Percentiles rank a stretch among this genome's conserved stretches.
Evolutionary conservation across 1,284 basidiomycete genomes (phyloP).

Genomic region (Mycena citricolor): DNA sequence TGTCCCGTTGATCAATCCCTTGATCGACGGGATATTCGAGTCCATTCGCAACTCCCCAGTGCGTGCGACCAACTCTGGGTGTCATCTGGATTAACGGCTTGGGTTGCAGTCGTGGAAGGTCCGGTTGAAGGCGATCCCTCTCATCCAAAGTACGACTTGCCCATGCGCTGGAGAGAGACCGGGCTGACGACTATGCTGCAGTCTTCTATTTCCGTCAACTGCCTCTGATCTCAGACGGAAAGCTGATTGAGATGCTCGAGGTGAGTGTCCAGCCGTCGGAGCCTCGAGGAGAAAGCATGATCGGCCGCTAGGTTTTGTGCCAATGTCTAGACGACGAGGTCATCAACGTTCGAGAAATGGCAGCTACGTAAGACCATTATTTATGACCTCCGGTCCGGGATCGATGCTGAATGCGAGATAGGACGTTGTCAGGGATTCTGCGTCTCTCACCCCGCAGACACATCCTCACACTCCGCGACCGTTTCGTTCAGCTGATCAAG

Average conservation of each 20-base stretch:
- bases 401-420: conserved; percentile 27
- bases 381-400: conserved; percentile 6
- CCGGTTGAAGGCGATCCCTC: conserved; percentile 68
- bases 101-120: conserved; percentile 65
- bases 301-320: conserved; percentile 53
- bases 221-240: conserved; percentile 59
- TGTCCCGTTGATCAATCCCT: conserved; percentile 51
- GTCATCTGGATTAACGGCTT: conserved; percentile 3
- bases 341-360: conserved; percentile 76
- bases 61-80: conserved; percentile 25
- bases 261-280: conserved; percentile 31
- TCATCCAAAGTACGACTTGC: conserved; percentile 60
- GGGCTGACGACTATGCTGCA: conserved; percentile 26
- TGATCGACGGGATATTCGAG: conserved; percentile 65
- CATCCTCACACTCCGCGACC: conserved; percentile 62
- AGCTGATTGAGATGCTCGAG: conserved; percentile 68
- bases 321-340: conserved; percentile 72
- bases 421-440: conserved; percentile 78
- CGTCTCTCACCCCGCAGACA: conserved; percentile 78
- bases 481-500: conserved; percentile 66
- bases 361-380: conserved; percentile 51
- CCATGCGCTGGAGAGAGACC: not conserved
- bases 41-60: conserved; percentile 68
- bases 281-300: conserved; percentile 10
- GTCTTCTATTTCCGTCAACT: conserved; percentile 77